Evolutionary conservation across 345 rosid species (phyloP), one percentile per base, ranked within the genome.

Genomic region (Corymbia maculata): DNA sequence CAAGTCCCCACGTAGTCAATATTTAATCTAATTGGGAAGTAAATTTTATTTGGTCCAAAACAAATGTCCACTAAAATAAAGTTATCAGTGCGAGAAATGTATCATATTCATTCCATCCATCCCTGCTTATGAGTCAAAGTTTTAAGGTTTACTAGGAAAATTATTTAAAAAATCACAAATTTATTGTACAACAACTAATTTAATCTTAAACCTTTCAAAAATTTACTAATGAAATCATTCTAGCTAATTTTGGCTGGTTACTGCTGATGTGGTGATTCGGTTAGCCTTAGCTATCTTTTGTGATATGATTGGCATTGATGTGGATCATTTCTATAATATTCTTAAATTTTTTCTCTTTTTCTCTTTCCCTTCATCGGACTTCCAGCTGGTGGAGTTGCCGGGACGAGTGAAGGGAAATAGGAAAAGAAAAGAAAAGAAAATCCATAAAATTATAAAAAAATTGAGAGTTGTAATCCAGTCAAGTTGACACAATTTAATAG

Each of bases 251-350:
- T 61, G 68, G 32, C 32, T 30, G 28, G 26, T 61, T 26, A 28
- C 26, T 0, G 7, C 4, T 28, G 2, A 12, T 1, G 28, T 28
- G 15, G 32, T 0, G 3, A 5, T 61, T 14, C 0, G 3, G 32
- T 61, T 28, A 26, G 13, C 4, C 2, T 61, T 1, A 3, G 16
- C 32, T 28, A 61, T 61, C 0, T 0, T 61, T 61, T 1, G 4
- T 61, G 32, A 15, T 7, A 61, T 26, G 1, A 28, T 28, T 12
- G 16, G 3, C 4, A 61, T 0, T 12, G 26, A 5, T 0, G 4
- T 61, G 3, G 30, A 61, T 0, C 1, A 61, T 11, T 61, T 61
- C 26, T 9, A 12, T 1, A 2, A 59, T 24, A 24, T 59, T 59
- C 66, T 24, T 12, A 57, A 57, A 1, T 8, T 53, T 19, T 8